phyloP scores from a whole-genome alignment of 2,329 filamentous ascomycete species.

The Penicillium psychrosexuale region DNA sequence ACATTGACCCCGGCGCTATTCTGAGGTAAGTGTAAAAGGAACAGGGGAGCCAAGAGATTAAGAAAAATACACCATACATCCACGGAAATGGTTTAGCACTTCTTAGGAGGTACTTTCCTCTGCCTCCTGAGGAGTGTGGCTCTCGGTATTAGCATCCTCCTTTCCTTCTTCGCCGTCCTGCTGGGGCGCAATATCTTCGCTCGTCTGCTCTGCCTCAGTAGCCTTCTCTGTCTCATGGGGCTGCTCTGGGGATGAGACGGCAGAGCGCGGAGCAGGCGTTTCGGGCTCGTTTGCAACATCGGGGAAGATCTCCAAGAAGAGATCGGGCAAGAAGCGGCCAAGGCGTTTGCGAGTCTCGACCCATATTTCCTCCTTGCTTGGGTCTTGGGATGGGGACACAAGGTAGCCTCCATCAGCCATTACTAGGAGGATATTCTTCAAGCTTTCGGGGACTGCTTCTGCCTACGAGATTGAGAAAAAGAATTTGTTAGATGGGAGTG shows the following conservation, averaged over 20 bases:
- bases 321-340: slow-evolving; percentile 57
- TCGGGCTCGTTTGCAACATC: slow-evolving; percentile 23
- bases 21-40: slow-evolving; percentile 15
- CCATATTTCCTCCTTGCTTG: slow-evolving; percentile 56
- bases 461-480: slow-evolving; percentile 54
- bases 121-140: background rate
- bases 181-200: slow-evolving; percentile 6
- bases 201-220: slow-evolving; percentile 14
- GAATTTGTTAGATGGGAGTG: background rate
- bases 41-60: background rate
- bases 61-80: background rate
- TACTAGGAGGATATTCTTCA: slow-evolving; percentile 94
- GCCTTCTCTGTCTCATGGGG: slow-evolving; percentile 15
- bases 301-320: slow-evolving; percentile 60
- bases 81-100: background rate
- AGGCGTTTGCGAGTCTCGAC: slow-evolving; percentile 59
- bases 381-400: slow-evolving; percentile 59
- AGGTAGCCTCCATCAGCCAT: slow-evolving; percentile 89
- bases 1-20: slow-evolving; percentile 10
- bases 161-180: background rate
- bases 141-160: slow-evolving; percentile 3
- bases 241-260: slow-evolving; percentile 20
- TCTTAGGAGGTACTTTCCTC: slow-evolving; percentile 4
- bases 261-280: slow-evolving; percentile 16
- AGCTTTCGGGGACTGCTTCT: slow-evolving; percentile 88